phyloP scores from a whole-genome alignment of 495 filamentous ascomycete species.

The Tuber borchii region DNA sequence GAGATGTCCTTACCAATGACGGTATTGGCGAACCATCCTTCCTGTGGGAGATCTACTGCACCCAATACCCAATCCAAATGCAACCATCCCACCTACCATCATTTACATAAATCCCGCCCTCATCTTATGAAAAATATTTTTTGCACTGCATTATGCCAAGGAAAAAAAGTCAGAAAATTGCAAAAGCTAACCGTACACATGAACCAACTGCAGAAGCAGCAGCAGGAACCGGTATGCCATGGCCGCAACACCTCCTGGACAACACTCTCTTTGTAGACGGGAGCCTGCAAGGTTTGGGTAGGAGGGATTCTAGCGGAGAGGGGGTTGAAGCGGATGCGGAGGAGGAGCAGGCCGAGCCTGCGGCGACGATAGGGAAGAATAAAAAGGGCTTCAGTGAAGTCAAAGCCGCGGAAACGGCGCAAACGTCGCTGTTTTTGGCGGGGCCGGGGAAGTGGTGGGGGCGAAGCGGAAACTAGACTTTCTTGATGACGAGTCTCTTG shows the following conservation, averaged over 20 bases:
- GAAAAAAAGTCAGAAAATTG: neutral
- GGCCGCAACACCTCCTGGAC: conserved; percentile 18
- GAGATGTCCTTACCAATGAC: neutral
- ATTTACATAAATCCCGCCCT: neutral
- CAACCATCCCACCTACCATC: neutral
- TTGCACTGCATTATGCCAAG: neutral
- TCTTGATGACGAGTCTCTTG: neutral
- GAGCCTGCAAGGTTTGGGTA: neutral
- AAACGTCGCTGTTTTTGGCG: conserved; percentile 26
- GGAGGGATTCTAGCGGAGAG: neutral
- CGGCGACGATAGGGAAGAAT: conserved; percentile 4
- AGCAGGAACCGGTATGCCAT: neutral
- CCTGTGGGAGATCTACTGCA: neutral
- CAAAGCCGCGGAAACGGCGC: conserved; percentile 23
- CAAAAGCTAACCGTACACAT: neutral
- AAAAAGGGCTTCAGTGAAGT: conserved; percentile 18
- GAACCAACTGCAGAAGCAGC: neutral
- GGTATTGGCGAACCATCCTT: neutral
- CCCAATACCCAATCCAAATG: neutral
- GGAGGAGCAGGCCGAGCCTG: neutral
- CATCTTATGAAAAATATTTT: neutral
- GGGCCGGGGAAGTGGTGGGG: conserved; percentile 22
- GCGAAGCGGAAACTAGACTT: neutral
- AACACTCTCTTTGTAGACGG: conserved; percentile 27
- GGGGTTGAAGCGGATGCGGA: neutral